Evolutionary conservation across 2,329 filamentous ascomycete genomes (phyloP), one percentile per base, ranked within the genome.

Genomic region (Ophiostoma ips): DNA sequence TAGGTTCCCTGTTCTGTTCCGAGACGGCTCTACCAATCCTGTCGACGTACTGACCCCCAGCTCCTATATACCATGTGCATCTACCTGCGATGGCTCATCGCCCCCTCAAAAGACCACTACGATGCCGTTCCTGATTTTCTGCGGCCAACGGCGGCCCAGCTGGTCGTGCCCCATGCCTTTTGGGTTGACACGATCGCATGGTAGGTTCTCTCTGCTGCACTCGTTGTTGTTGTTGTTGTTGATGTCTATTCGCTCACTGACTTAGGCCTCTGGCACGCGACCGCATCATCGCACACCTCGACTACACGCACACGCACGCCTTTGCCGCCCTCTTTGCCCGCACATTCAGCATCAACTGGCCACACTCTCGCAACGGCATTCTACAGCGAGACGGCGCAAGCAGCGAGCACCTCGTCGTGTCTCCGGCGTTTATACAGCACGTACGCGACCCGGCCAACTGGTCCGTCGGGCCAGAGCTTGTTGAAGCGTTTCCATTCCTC

Each of bases 51-150:
- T n/a, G 21, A 13, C 7, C 3, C 5, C 7, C 15, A 43, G 3
- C 43, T 53, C 1, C 24, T 54, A 2, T 54, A 54, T 19, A 52
- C 44, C 16, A 46, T 43, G 35, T 54, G 50, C 43, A 34, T 50
- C n/a, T 48, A 50, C 15, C 21, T 54, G 2, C 37, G 44, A n/a
- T 54, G 52, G 50, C 48, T 54, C 38, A 50, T 52, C 16, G 21
- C 46, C 1, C 52, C 50, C 2, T 48, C 50, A 8, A 28, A 49
- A 30, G 47, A 40, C 3, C 50, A 54, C 38, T 54, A 54, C 47
- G 52, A 54, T 34, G 36, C 33, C 33, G 46, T 54, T 36, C 52
- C 52, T 45, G 52, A 52, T 28, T 52, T 50, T 28, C 37, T 50
- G 21, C 43, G 52, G 3, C 52, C 52, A 2, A 50, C 50, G 1